Conservation (phyloP, 768 basidiomycete species). For the Mycena galopus region DNA sequence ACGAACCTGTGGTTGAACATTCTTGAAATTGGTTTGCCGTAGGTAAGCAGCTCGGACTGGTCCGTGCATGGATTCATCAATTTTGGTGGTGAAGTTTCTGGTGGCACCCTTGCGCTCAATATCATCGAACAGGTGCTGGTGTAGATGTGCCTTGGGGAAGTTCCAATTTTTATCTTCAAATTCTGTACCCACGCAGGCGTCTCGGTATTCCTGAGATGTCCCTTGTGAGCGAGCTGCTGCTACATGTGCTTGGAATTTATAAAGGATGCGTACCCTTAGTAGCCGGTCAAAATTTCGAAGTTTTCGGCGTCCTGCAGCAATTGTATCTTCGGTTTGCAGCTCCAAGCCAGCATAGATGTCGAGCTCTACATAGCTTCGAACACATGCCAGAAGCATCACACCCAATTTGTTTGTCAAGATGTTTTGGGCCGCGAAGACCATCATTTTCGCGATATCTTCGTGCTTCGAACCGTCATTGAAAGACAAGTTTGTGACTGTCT, state of each 20-base stretch:
- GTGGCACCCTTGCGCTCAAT: neutral
- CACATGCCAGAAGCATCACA: neutral
- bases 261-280: neutral
- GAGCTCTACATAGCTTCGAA: neutral
- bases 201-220: neutral
- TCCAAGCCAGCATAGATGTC: neutral
- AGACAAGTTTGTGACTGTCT: conserved; percentile 37
- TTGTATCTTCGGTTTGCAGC: neutral
- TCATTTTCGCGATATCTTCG: neutral
- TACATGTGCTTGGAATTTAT: too few relatives aligned
- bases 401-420: neutral
- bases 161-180: neutral
- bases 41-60: too few relatives aligned
- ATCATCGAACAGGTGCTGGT: too few relatives aligned
- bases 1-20: neutral
- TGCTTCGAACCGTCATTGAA: conserved; percentile 44
- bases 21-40: too few relatives aligned
- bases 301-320: neutral
- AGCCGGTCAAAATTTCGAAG: too few relatives aligned
- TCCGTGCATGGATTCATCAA: neutral
- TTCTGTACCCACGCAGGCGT: neutral
- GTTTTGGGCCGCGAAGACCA: neutral
- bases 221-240: too few relatives aligned
- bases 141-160: neutral
- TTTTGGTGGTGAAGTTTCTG: neutral